Evolutionary conservation across 2,329 filamentous ascomycete species (phyloP).

Genomic region (Trichophaea hybrida): DNA sequence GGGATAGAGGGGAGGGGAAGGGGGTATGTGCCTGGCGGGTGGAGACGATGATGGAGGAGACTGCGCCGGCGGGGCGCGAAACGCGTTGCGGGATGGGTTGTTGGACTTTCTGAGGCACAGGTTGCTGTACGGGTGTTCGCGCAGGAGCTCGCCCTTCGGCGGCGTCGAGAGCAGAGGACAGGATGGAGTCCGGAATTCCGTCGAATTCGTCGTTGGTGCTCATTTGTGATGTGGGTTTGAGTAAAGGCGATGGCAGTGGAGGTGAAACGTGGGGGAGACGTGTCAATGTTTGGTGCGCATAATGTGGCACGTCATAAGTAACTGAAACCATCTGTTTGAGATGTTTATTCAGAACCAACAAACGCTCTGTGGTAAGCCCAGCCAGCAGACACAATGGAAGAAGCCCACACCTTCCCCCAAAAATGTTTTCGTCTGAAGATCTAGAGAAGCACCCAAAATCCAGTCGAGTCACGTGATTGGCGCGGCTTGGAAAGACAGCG

Average conservation of each 20-base stretch:
- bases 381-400: too few relatives aligned
- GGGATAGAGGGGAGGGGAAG: conserved; percentile 66
- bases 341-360: too few relatives aligned
- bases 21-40: conserved; percentile 34
- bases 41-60: conserved; percentile 36
- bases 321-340: too few relatives aligned
- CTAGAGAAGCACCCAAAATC: too few relatives aligned
- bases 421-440: too few relatives aligned
- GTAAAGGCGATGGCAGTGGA: conserved; percentile 1
- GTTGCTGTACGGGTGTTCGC: conserved; percentile 11
- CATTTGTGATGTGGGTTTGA: conserved; percentile 1
- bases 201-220: conserved; percentile 31
- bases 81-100: conserved; percentile 41
- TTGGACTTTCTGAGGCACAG: conserved; percentile 28
- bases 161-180: conserved; percentile 43
- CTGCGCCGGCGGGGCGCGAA: conserved; percentile 31
- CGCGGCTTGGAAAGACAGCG: too few relatives aligned
- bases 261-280: not conserved
- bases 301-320: not conserved
- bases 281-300: not conserved
- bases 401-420: too few relatives aligned
- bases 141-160: conserved; percentile 30
- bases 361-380: too few relatives aligned
- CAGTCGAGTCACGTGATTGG: too few relatives aligned
- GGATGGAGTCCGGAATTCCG: conserved; percentile 42